Evolutionary conservation across 2,329 filamentous ascomycete genomes (phyloP), one percentile per base, ranked within the genome.

Genomic region (Bertia moriformis): DNA sequence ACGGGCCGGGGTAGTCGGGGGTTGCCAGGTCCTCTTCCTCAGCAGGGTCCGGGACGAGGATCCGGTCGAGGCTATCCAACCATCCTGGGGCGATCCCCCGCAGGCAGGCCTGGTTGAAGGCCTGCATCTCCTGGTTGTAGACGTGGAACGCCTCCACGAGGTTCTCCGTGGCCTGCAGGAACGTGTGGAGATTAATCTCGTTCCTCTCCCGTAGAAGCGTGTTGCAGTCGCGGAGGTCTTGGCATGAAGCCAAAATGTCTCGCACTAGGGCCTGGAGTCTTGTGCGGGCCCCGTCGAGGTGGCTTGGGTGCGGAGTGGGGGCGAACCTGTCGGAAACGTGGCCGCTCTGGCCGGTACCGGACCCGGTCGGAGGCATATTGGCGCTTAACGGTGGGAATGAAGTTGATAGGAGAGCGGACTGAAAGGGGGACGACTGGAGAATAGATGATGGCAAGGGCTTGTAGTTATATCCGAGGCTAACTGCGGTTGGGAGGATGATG

Each of bases 401-500:
- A n/a, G n/a, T n/a, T n/a, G n/a, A n/a, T n/a, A n/a, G n/a, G n/a
- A n/a, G n/a, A n/a, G n/a, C n/a, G n/a, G n/a, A n/a, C 22, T 7
- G 22, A 10, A 10, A 7, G 4, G 76, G 71, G 22, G 75, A 69
- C 1, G 83, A 83, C 1, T 76, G 76, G 0, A 91, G 89, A 0
- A 96, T 73, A 2, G 86, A 83, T 1, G 86, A 89, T 0, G 89
- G 85, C 53, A 96, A 80, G 10, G 78, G 72, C 55, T 88, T 89
- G 71, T 95, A 96, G 49, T 86, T 93, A 65, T 96, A 96, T 18
- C 91, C 89, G 4, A 98, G 75, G 0, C 88, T 94, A 15, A 88
- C 83, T 18, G 89, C 82, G 19, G 84, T 81, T 10, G 91, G 91
- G 20, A 98, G 79, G 43, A 81, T 83, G 50, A 96, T 76, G 64